phyloP scores from a whole-genome alignment of 1,284 basidiomycete species.

The Ganoderma leucocontextum region DNA sequence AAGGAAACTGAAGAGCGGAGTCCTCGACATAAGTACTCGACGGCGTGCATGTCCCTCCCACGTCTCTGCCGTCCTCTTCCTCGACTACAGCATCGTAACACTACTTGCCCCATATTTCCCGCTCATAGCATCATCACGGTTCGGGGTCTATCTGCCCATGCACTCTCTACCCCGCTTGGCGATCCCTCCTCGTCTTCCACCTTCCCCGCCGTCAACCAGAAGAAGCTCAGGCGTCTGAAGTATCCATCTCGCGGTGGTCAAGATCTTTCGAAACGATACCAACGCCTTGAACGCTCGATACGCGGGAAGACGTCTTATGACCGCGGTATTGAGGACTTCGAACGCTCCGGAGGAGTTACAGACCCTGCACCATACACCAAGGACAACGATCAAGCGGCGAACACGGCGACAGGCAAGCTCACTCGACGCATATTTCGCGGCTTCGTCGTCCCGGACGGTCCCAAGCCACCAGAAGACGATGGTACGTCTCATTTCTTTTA shows the following conservation, averaged over 20 bases:
- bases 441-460: constrained; percentile 65
- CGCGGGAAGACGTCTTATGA: constrained; percentile 53
- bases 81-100: constrained; percentile 11
- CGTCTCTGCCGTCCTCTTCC: constrained; percentile 20
- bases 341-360: constrained; percentile 21
- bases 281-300: constrained; percentile 61
- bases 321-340: constrained; percentile 42
- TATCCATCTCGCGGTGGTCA: constrained; percentile 47
- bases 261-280: constrained; percentile 61
- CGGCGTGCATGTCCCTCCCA: constrained; percentile 29
- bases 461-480: constrained; percentile 67
- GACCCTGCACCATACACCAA: constrained; percentile 23
- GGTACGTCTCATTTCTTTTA: constrained; percentile 50
- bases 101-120: not conserved
- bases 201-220: constrained; percentile 18
- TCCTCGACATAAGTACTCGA: constrained; percentile 31
- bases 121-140: constrained; percentile 5
- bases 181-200: constrained; percentile 14
- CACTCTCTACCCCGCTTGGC: constrained; percentile 13
- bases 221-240: constrained; percentile 29
- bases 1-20: constrained; percentile 9
- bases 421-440: constrained; percentile 54
- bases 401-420: constrained; percentile 16
- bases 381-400: constrained; percentile 19
- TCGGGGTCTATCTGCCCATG: constrained; percentile 14